A percentile compares a stretch with the other conserved stretches of the same genome.
Conservation (phyloP, 139 green algal species). For the Axilococcus clingmanii region DNA sequence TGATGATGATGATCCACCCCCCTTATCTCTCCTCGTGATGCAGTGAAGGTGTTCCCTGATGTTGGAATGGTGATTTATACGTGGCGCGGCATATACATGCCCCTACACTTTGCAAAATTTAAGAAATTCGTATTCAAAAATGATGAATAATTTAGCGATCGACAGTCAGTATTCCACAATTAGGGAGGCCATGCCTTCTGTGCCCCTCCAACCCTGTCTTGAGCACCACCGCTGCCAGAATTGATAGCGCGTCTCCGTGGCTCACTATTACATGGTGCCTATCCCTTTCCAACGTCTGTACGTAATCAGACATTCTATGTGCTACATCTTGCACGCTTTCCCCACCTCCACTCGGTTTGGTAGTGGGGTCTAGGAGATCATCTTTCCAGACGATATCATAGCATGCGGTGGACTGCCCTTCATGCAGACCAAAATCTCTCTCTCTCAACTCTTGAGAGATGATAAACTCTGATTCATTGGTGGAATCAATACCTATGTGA, state of each 20-base stretch:
- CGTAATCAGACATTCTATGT: constrained; percentile 14
- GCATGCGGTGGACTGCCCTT: constrained; percentile 24
- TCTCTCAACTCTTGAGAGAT: constrained; percentile 28
- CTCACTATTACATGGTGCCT: constrained; percentile 37
- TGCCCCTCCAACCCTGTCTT: constrained; percentile 26
- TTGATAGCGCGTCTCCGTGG: constrained; percentile 51
- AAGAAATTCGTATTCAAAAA: too few relatives aligned
- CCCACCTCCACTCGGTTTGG: constrained; percentile 18
- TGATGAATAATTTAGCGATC: too few relatives aligned
- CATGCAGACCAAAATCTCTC: constrained; percentile 38
- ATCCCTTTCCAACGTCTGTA: constrained; percentile 28
- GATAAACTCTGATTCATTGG: neutral
- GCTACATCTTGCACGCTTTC: constrained; percentile 47
- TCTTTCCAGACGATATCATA: constrained; percentile 39
- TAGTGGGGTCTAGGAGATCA: constrained; percentile 17
- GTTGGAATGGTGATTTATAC: constrained; percentile 2
- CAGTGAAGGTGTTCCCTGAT: neutral
- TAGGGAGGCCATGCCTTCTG: constrained; percentile 32
- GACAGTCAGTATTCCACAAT: constrained; percentile 30
- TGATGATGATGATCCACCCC: neutral
- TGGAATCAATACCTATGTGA: constrained; percentile 4
- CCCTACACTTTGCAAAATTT: too few relatives aligned
- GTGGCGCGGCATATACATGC: too few relatives aligned
- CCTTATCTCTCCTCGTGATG: neutral
- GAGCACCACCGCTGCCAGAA: constrained; percentile 29